These are phyloP conservation scores for Phytophthora uliginosa DNA, from an alignment of 352 stramenopile genomes.

Conservation along the genomic window DNA sequence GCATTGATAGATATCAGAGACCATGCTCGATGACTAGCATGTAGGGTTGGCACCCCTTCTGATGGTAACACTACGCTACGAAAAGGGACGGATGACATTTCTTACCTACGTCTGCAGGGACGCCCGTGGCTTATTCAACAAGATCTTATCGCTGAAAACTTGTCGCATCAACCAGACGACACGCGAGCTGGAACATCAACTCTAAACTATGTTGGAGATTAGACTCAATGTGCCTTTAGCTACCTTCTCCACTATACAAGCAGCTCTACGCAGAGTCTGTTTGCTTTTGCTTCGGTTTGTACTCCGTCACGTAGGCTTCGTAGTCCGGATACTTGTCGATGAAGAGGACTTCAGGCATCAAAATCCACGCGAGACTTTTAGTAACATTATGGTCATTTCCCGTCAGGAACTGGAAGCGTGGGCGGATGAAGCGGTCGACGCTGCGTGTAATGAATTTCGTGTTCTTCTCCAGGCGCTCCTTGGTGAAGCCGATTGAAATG, in stretches of 20 bases:
- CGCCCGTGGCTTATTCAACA: neutral
- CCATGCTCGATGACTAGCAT: constrained; percentile 13
- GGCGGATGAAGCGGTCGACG: constrained; percentile 44
- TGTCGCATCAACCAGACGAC: constrained; percentile 3
- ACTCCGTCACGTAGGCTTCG: constrained; percentile 17
- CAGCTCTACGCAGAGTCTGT: neutral
- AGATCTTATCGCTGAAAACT: neutral
- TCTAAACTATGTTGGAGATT: neutral
- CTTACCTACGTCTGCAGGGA: constrained; percentile 21
- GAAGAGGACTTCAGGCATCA: constrained; percentile 33
- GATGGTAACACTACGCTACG: neutral
- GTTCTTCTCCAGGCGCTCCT: constrained; percentile 35
- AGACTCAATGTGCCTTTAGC: neutral
- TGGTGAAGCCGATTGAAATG: constrained; percentile 34
- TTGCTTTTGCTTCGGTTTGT: constrained; percentile 8
- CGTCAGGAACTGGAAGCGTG: constrained; percentile 50
- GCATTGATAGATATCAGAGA: neutral
- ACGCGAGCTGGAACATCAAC: neutral
- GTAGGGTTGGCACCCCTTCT: constrained; percentile 24
- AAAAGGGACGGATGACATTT: constrained; percentile 25
- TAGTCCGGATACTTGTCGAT: constrained; percentile 37
- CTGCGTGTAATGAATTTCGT: constrained; percentile 46
- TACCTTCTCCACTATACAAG: neutral
- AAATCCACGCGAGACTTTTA: constrained; percentile 40
- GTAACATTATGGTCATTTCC: constrained; percentile 1